These are phyloP conservation scores for Wickerhamiella pararugosa DNA, from an alignment of 1,139 yeast species.

Conservation along the genomic window DNA sequence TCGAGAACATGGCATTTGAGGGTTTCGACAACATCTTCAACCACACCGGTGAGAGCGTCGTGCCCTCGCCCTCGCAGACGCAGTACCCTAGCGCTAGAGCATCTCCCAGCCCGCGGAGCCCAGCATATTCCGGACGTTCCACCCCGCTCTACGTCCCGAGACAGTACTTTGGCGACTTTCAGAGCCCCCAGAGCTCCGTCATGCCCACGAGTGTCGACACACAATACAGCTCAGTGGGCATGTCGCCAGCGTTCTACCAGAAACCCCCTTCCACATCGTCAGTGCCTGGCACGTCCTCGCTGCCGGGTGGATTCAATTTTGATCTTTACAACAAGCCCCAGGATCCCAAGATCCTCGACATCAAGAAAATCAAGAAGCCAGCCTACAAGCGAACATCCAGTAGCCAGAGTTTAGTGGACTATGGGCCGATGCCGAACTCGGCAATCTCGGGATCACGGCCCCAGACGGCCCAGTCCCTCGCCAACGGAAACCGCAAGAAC, in stretches of 20 bases:
- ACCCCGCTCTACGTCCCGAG: conserved; percentile 1
- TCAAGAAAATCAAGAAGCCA: conserved; percentile 2
- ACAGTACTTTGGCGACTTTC: conserved; percentile 2
- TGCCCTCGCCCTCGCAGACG: background rate
- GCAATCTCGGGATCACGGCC: background rate
- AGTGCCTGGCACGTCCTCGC: background rate
- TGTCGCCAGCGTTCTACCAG: background rate
- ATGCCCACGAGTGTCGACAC: conserved; percentile 3
- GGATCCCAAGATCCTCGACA: conserved; percentile 5
- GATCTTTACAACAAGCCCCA: no score
- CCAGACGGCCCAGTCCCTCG: no score
- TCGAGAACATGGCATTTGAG: conserved; percentile 24
- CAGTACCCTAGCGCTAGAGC: background rate
- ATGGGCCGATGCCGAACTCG: background rate
- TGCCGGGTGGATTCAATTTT: no score
- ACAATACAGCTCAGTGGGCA: background rate
- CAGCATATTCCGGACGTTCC: conserved; percentile 3
- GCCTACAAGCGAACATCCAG: background rate
- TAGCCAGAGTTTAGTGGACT: background rate
- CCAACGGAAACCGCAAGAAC: no score
- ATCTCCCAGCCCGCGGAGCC: background rate
- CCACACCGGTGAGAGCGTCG: background rate
- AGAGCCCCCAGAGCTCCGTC: background rate
- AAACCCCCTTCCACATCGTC: background rate
- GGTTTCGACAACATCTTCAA: conserved; percentile 18